Base-by-base conservation (phyloP, 225 moss, liverwort and hornwort genomes). In the Takakia lepidozioides region DNA sequence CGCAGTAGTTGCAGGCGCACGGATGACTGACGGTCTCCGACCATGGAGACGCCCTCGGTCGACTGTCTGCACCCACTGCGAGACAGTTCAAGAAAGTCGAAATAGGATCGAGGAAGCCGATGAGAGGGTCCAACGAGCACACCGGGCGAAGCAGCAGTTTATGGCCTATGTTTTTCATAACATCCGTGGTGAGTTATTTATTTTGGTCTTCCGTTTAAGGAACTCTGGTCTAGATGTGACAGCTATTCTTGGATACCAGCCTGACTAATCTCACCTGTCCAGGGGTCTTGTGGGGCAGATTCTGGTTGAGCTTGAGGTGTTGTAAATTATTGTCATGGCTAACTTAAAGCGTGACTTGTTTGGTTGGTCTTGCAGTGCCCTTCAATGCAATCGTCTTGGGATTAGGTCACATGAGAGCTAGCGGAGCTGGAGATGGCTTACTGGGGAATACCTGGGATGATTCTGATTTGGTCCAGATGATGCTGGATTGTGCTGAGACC, bases 161-260 rank as follows among this genome's bases (percentile, higher is more conserved):
- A 87, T 87, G 83, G 86, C 86, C 0, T 87, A 87, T 19, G 86
- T 87, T 1, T 87, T 87, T 9, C 86, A 87, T 19, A 87, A 87
- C 8, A 87, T 87, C 7, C 58, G 86, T 74, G 86, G 86, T 87
- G 29, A 51, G 64, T 1, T 2, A 7, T 18, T 36, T 38, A 8
- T 21, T 1, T 3, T 5, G 3, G 13, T 13, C 9, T 3, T 46
- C 32, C 11, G 32, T 34, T 5, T 34, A 5, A 34, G 32, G 5
- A 34, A 34, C 18, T 41, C 18, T 5, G 41, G 17, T 3, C 1
- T 0, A 17, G 4, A 17, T 41, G 41, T 2, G n/a, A 14, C 17
- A 16, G 17, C 8, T 1, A 3, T 2, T 38, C 3, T 38, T 2
- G 2, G 19, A 18, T 40, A 19, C 40, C 17, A 16, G 40, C 7